phyloP scores from a whole-genome alignment of 805 yeast genomes.

The Blastobotrys robertii region DNA sequence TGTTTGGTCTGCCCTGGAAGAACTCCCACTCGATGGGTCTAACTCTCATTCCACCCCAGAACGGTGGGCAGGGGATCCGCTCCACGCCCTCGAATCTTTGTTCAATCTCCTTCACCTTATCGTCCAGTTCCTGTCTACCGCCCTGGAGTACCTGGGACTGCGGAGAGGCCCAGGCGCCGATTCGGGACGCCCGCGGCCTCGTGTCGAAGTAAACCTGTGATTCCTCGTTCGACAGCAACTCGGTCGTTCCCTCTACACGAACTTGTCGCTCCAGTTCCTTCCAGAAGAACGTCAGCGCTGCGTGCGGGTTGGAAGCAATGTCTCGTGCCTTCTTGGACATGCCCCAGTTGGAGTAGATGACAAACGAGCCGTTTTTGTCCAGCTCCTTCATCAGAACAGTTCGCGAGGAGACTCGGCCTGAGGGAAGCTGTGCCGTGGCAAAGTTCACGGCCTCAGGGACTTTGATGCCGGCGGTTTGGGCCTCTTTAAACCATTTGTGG shows the following conservation, averaged over 20 bases:
- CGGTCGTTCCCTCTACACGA: slow-evolving; percentile 80
- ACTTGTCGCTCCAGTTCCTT: slow-evolving; percentile 84
- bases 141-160: slow-evolving; percentile 53
- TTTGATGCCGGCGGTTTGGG: slow-evolving; percentile 43
- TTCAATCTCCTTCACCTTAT: slow-evolving; percentile 36
- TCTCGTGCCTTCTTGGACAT: slow-evolving; percentile 75
- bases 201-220: slow-evolving; percentile 71
- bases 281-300: slow-evolving; percentile 88
- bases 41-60: slow-evolving; percentile 91
- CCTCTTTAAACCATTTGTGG: slow-evolving; percentile 76
- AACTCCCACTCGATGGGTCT: slow-evolving; percentile 88
- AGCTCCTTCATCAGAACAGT: slow-evolving; percentile 82
- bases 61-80: slow-evolving; percentile 80
- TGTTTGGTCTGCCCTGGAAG: slow-evolving; percentile 91
- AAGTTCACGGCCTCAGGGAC: slow-evolving; percentile 80
- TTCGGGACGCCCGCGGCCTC: slow-evolving; percentile 84
- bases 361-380: slow-evolving; percentile 66
- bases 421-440: slow-evolving; percentile 81
- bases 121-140: slow-evolving; percentile 55
- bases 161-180: slow-evolving; percentile 96
- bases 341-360: slow-evolving; percentile 87
- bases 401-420: slow-evolving; percentile 83
- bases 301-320: slow-evolving; percentile 60
- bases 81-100: slow-evolving; percentile 50
- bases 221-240: slow-evolving; percentile 61